A percentile compares a stretch with the other conserved stretches of the same genome.
phyloP scores from a whole-genome alignment of 768 basidiomycete genomes.

The Amanita rubescens region DNA sequence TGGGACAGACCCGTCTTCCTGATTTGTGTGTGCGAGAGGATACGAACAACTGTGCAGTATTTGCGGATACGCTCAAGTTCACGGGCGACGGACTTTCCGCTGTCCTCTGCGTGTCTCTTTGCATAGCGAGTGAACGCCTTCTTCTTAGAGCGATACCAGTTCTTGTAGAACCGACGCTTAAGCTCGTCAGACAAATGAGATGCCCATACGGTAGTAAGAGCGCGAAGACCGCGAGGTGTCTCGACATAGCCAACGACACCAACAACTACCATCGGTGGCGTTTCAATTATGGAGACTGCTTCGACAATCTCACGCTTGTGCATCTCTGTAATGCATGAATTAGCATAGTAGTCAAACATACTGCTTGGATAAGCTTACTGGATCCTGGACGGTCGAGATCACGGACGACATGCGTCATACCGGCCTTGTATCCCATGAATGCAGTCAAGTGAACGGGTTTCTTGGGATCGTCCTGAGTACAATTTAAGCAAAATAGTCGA shows the following conservation, averaged over 20 bases:
- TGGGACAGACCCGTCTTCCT: slow-evolving; percentile 95
- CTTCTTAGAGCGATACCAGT: slow-evolving; percentile 99
- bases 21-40: slow-evolving; percentile 98
- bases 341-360: background rate
- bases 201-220: slow-evolving; percentile 98
- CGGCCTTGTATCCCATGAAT: slow-evolving; percentile 98
- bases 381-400: slow-evolving; percentile 99
- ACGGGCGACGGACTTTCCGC: slow-evolving; percentile 84
- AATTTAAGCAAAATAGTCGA: slow-evolving; percentile 7
- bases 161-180: slow-evolving; percentile 99
- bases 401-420: slow-evolving; percentile 99
- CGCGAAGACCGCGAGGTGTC: slow-evolving; percentile 97
- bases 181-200: slow-evolving; percentile 96
- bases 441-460: slow-evolving; percentile 99
- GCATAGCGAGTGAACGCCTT: slow-evolving; percentile 99
- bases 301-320: slow-evolving; percentile 99
- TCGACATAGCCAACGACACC: slow-evolving; percentile 99
- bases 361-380: slow-evolving; percentile 54
- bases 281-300: slow-evolving; percentile 93
- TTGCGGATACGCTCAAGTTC: slow-evolving; percentile 99
- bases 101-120: slow-evolving; percentile 96
- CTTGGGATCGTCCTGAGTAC: slow-evolving; percentile 90
- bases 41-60: slow-evolving; percentile 99
- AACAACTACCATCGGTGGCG: slow-evolving; percentile 92
- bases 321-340: slow-evolving; percentile 63